Conservation (phyloP, 176 grass and related monocot genomes). For the Oryza rufipogon region DNA sequence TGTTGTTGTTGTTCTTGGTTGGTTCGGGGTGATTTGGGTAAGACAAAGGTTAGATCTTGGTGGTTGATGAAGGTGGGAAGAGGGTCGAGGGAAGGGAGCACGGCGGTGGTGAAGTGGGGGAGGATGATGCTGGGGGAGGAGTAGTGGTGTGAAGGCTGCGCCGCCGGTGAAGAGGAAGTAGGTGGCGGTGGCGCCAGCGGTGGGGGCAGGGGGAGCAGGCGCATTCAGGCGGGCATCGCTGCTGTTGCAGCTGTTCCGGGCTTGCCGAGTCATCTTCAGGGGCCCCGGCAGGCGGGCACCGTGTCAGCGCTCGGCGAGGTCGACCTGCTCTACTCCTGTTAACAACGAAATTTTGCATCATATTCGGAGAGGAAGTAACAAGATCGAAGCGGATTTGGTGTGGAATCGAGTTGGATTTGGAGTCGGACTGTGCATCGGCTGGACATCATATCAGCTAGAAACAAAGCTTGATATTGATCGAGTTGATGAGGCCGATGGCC, state of each 20-base stretch:
- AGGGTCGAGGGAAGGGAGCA: constrained; percentile 36
- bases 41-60: constrained; percentile 4
- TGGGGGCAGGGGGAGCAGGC: constrained; percentile 7
- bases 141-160: neutral
- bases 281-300: constrained; percentile 51
- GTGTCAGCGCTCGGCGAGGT: constrained; percentile 66
- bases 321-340: constrained; percentile 40
- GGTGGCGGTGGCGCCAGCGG: neutral
- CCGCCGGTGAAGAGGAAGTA: constrained; percentile 37
- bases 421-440: too few relatives aligned
- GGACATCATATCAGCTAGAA: too few relatives aligned
- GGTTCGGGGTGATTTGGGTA: neutral
- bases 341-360: too few relatives aligned
- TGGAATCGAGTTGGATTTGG: too few relatives aligned
- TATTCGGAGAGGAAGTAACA: too few relatives aligned
- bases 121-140: neutral
- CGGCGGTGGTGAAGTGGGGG: neutral
- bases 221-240: constrained; percentile 55
- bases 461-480: too few relatives aligned
- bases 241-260: constrained; percentile 73
- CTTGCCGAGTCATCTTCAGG: constrained; percentile 76
- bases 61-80: constrained; percentile 62
- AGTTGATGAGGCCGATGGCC: too few relatives aligned
- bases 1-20: too few relatives aligned
- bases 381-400: too few relatives aligned